These are phyloP conservation scores for Quercus bicolor DNA, from an alignment of 306 rosid species.

Conservation along the genomic window DNA sequence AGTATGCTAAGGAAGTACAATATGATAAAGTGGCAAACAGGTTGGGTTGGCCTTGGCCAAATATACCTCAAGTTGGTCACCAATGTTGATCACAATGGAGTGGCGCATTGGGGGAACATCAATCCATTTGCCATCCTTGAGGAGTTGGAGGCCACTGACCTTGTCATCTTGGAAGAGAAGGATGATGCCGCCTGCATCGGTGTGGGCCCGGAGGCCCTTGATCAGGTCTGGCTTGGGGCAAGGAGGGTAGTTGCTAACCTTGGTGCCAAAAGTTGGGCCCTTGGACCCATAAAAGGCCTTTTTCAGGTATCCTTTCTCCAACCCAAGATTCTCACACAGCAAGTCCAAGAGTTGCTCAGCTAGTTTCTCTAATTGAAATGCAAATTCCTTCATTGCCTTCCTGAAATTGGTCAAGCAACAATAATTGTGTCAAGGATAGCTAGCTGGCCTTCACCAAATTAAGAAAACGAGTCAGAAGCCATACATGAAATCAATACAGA, in stretches of 20 bases:
- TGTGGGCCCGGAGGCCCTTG: slow-evolving; percentile 93
- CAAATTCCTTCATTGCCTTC: slow-evolving; percentile 77
- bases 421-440: neutral
- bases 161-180: slow-evolving; percentile 91
- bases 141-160: slow-evolving; percentile 95
- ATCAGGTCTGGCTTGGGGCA: slow-evolving; percentile 93
- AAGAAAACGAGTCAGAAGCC: too few relatives aligned
- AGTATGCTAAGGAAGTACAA: too few relatives aligned
- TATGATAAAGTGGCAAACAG: too few relatives aligned
- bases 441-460: neutral
- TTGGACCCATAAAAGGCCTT: slow-evolving; percentile 70
- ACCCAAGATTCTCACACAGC: slow-evolving; percentile 86
- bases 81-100: slow-evolving; percentile 92
- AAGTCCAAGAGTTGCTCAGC: slow-evolving; percentile 77
- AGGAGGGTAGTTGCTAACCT: slow-evolving; percentile 93
- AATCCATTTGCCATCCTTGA: slow-evolving; percentile 79
- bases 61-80: slow-evolving; percentile 96
- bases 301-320: slow-evolving; percentile 84
- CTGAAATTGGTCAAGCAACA: slow-evolving; percentile 26
- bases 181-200: slow-evolving; percentile 97
- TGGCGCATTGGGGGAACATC: slow-evolving; percentile 96
- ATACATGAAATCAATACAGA: too few relatives aligned
- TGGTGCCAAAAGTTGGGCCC: slow-evolving; percentile 90
- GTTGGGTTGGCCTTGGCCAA: too few relatives aligned
- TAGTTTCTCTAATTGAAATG: slow-evolving; percentile 55